Evolutionary conservation across 306 rosid genomes (phyloP), one percentile per base, ranked within the genome.

Genomic region (Sindora glabra): DNA sequence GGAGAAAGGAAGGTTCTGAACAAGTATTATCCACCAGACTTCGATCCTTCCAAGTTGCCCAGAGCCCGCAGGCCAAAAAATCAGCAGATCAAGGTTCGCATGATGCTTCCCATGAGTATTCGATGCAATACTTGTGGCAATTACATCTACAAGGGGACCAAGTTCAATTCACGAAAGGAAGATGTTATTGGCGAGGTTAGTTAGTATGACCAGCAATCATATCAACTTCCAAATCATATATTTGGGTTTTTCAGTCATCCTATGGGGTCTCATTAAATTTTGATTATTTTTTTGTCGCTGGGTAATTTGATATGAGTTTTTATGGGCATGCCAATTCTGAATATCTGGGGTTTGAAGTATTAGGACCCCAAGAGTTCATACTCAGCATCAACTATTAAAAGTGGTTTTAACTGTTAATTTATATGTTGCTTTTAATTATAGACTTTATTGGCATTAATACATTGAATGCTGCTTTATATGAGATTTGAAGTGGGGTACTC

Each of bases 101-200:
- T 91, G 98, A 91, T 88, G 96, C 96, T 91, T 73, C 96, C 98
- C 14, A 91, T 91, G 98, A 91, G 98, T 71, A 91, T 91, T 30
- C 80, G 96, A 15, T 91, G 98, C 86, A 85, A 83, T 40, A 88
- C 98, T 0, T 91, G 98, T n/a, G 82, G 82, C 0, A 77, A 72
- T 58, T 77, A 77, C 19, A 77, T 77, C 60, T 77, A 77, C 40
- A 77, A 77, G 27, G 82, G 82, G 3, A 77, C 78, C 50, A 77
- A 77, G 52, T 77, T 77, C 62, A 77, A 77, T 16, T 77, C 82
- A 5, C 21, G 82, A 10, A 77, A 77, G 45, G 82, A 77, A 47
- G n/a, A 77, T 64, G 78, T 72, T 10, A 63, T 77, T 4, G 82
- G 75, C 42, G 78, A 77, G 78, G 82, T 77, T 27, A 4, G 40